These are phyloP conservation scores for Candida dajiaensis DNA, from an alignment of 805 yeast genomes.

Conservation along the genomic window DNA sequence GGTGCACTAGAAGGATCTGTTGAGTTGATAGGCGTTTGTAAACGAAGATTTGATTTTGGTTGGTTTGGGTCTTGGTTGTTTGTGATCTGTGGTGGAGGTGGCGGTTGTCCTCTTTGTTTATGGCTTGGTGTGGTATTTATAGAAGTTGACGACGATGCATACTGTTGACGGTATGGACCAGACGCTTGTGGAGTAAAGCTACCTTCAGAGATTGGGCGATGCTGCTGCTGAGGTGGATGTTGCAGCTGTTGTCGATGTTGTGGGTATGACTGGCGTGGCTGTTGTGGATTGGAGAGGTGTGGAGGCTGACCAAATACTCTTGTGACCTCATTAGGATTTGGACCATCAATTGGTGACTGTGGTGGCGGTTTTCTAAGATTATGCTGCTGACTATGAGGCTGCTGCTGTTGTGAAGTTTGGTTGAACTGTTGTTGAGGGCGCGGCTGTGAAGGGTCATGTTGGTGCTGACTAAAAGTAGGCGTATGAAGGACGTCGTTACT, in stretches of 20 bases:
- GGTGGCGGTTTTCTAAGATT: conserved; percentile 6
- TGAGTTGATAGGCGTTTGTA: conserved; percentile 16
- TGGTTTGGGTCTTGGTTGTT: background rate
- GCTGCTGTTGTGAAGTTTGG: background rate
- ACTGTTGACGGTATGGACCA: conserved; percentile 2
- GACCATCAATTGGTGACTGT: background rate
- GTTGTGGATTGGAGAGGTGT: background rate
- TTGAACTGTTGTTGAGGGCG: background rate
- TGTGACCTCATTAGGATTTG: background rate
- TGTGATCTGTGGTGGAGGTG: conserved; percentile 4
- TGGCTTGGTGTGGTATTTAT: background rate
- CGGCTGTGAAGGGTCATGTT: conserved; percentile 2
- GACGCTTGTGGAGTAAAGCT: conserved; percentile 1
- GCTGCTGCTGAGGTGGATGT: conserved; percentile 15
- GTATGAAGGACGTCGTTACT: background rate
- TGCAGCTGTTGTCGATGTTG: conserved; percentile 3
- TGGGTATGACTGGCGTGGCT: background rate
- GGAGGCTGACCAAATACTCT: conserved; percentile 4
- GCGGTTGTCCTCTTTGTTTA: conserved; percentile 1
- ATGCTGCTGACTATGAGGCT: conserved; percentile 2
- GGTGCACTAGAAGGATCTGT: conserved; percentile 13
- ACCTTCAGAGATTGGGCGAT: conserved; percentile 10
- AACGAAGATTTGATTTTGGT: conserved; percentile 2
- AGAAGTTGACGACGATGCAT: conserved; percentile 8
- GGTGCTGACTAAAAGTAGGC: background rate